These are phyloP conservation scores for Cladorrhinum samala DNA, from an alignment of 495 filamentous ascomycete species.

Conservation along the genomic window DNA sequence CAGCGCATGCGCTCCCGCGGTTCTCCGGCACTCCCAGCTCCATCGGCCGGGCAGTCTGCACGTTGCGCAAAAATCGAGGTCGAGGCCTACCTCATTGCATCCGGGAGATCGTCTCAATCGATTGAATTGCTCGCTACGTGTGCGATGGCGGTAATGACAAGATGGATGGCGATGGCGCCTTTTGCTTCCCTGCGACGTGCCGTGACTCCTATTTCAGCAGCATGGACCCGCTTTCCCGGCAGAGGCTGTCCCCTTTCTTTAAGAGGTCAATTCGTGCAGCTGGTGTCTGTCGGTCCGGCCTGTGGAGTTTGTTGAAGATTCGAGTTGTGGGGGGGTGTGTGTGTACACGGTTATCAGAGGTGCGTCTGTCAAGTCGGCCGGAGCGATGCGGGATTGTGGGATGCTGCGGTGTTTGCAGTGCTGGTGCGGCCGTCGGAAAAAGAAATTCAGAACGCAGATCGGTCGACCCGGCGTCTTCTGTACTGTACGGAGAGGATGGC, in stretches of 20 bases:
- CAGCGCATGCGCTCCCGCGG: conserved; percentile 3
- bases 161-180: neutral
- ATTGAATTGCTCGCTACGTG: too few relatives aligned
- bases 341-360: too few relatives aligned
- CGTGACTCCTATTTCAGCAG: conserved; percentile 11
- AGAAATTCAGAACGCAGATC: neutral
- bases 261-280: neutral
- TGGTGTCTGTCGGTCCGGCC: neutral
- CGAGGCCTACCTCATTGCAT: neutral
- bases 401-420: too few relatives aligned
- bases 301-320: neutral
- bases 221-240: conserved; percentile 16
- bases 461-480: too few relatives aligned
- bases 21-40: neutral
- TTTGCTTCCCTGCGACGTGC: conserved; percentile 17
- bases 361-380: neutral
- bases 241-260: neutral
- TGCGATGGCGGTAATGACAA: neutral
- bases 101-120: neutral
- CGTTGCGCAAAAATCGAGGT: neutral
- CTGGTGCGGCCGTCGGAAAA: neutral
- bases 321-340: too few relatives aligned
- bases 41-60: neutral
- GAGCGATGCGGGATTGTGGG: neutral
- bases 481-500: conserved; percentile 1